Conservation (phyloP, 2,329 filamentous ascomycete species). For the Xylariaceae sp. region DNA sequence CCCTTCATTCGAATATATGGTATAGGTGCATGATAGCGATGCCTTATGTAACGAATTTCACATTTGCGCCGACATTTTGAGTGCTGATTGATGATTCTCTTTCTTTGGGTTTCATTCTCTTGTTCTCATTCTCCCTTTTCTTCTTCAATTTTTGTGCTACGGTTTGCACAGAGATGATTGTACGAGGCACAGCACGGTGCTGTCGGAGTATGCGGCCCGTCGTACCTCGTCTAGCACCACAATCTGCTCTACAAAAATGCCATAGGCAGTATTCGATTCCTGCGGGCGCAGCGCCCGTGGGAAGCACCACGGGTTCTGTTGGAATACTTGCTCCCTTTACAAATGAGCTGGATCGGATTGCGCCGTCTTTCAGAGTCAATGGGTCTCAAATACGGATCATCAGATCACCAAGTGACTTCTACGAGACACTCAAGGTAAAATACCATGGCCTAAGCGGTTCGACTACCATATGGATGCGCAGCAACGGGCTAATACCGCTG, state of each 20-base stretch:
- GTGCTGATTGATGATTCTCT: background rate
- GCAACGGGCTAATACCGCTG: background rate
- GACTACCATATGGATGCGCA: slow-evolving; percentile 1
- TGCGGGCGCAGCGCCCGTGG: slow-evolving; percentile 24
- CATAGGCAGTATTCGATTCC: slow-evolving; percentile 40
- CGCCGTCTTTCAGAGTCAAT: slow-evolving; percentile 82
- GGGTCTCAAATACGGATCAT: slow-evolving; percentile 78
- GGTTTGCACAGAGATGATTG: slow-evolving; percentile 25
- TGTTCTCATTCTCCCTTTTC: background rate
- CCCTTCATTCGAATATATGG: background rate
- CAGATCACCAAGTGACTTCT: slow-evolving; percentile 80
- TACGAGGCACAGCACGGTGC: slow-evolving; percentile 27
- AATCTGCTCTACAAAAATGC: slow-evolving; percentile 30
- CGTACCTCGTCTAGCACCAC: slow-evolving; percentile 19
- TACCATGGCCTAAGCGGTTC: background rate
- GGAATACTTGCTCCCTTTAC: slow-evolving; percentile 51
- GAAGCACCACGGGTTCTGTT: slow-evolving; percentile 29
- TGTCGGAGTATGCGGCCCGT: slow-evolving; percentile 28
- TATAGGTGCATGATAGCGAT: background rate
- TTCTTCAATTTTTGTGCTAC: background rate
- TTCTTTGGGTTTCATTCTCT: background rate
- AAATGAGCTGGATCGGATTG: slow-evolving; percentile 76
- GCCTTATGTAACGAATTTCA: background rate
- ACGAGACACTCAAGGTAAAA: slow-evolving; percentile 76
- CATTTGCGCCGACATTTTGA: background rate